Evolutionary conservation across 305 asterid genomes (phyloP).

Genomic region (Lippia alba): DNA sequence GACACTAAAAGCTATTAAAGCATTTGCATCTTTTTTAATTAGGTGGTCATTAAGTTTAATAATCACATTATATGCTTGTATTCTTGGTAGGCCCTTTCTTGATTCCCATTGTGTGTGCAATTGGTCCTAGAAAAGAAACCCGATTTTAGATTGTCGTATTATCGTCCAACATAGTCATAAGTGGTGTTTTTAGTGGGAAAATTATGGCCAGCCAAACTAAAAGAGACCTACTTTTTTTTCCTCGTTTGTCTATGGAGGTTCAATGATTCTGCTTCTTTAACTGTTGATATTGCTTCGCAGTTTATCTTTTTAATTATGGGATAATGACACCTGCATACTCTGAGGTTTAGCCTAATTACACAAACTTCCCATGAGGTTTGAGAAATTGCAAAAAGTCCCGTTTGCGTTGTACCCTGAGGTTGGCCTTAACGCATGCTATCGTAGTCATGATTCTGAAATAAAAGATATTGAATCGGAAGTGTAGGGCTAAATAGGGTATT

Average conservation of each 20-base stretch:
- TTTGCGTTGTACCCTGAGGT: too few species aligned
- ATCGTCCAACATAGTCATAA: conserved; percentile 52
- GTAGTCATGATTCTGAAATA: too few species aligned
- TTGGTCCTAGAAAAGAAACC: conserved; percentile 45
- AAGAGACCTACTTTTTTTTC: conserved; percentile 43
- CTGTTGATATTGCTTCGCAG: conserved; percentile 35
- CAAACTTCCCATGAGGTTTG: too few species aligned
- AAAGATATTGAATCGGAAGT: too few species aligned
- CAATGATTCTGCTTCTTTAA: conserved; percentile 38
- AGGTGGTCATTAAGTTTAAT: conserved; percentile 34
- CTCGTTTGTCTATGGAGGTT: conserved; percentile 41
- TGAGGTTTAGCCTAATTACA: too few species aligned
- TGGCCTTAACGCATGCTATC: too few species aligned
- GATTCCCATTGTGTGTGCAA: conserved; percentile 47
- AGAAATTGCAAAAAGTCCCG: too few species aligned
- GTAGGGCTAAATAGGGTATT: too few species aligned
- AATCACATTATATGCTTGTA: conserved; percentile 36
- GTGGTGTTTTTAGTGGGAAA: conserved; percentile 61
- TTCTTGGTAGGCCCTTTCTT: conserved; percentile 47
- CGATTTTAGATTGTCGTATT: conserved; percentile 46
- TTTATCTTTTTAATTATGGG: conserved; percentile 17
- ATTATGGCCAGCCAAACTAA: conserved; percentile 58
- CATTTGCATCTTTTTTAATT: conserved; percentile 31
- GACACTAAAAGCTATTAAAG: conserved; percentile 26
- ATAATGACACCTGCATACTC: too few species aligned